Evolutionary conservation across 2,329 filamentous ascomycete genomes (phyloP).

Genomic region (Curvularia lunata): DNA sequence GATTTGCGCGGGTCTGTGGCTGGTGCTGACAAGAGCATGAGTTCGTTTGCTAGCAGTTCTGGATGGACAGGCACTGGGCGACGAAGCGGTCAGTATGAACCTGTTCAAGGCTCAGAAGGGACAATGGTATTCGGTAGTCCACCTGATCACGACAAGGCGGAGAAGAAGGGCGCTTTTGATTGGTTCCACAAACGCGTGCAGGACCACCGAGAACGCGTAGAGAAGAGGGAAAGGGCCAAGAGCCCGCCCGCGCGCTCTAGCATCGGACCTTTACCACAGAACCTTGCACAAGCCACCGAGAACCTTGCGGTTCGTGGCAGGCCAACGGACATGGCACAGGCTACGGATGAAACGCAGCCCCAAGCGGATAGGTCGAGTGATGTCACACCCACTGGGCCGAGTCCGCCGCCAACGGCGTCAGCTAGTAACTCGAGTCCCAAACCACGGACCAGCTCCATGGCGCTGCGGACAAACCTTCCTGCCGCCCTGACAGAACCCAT

Average conservation of each 20-base stretch:
- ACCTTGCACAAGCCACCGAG: slow-evolving; percentile 29
- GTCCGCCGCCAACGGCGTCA: slow-evolving; percentile 6
- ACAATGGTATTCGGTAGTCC: slow-evolving; percentile 43
- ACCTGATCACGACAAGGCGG: slow-evolving; percentile 46
- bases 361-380: slow-evolving; percentile 27
- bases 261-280: slow-evolving; percentile 29
- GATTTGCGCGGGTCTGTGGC: slow-evolving; percentile 46
- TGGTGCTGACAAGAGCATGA: slow-evolving; percentile 50
- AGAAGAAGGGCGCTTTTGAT: slow-evolving; percentile 67
- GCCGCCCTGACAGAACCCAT: slow-evolving; percentile 20
- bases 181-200: slow-evolving; percentile 71
- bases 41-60: slow-evolving; percentile 46
- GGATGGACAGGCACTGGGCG: slow-evolving; percentile 36
- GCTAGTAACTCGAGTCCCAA: slow-evolving; percentile 1
- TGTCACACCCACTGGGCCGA: slow-evolving; percentile 29
- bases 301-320: slow-evolving; percentile 27
- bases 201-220: slow-evolving; percentile 62
- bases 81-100: slow-evolving; percentile 44
- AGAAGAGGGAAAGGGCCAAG: slow-evolving; percentile 60
- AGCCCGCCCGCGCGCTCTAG: slow-evolving; percentile 54
- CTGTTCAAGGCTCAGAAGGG: slow-evolving; percentile 35
- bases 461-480: slow-evolving; percentile 15
- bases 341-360: slow-evolving; percentile 14
- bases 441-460: slow-evolving; percentile 5
- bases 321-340: slow-evolving; percentile 37